Evolutionary conservation across 768 basidiomycete species (phyloP).

Genomic region (Lentinus tigrinus): DNA sequence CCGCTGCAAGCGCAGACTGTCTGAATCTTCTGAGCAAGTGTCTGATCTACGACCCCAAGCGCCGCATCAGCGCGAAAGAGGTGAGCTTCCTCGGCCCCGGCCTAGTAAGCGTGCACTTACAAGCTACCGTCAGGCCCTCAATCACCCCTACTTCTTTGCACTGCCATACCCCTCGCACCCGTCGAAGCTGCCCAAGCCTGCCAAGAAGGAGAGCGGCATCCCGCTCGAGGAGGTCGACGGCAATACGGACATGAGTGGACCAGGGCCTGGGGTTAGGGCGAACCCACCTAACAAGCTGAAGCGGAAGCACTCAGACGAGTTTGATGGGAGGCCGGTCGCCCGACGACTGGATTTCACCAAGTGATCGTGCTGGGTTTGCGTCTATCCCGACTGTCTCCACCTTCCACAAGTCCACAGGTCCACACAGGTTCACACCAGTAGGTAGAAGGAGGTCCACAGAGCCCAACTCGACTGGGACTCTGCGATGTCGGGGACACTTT

Average conservation of each 20-base stretch:
- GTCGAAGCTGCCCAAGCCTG: conserved; percentile 80
- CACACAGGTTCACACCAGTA: too few species aligned
- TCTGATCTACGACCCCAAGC: conserved; percentile 82
- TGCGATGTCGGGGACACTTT: neutral
- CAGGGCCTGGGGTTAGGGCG: conserved; percentile 54
- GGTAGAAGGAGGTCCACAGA: too few species aligned
- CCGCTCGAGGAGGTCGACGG: conserved; percentile 80
- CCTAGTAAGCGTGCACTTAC: neutral
- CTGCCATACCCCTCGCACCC: conserved; percentile 88
- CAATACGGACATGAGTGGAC: conserved; percentile 54
- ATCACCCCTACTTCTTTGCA: conserved; percentile 85
- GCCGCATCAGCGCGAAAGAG: conserved; percentile 76
- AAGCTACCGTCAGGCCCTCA: conserved; percentile 58
- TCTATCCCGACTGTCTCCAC: neutral
- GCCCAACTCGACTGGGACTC: too few species aligned
- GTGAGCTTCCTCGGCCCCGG: conserved; percentile 40
- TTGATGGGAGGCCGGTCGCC: conserved; percentile 52
- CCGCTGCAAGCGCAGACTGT: conserved; percentile 83
- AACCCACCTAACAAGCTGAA: conserved; percentile 57
- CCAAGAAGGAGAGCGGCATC: conserved; percentile 41
- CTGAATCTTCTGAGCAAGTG: conserved; percentile 80
- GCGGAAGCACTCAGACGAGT: conserved; percentile 64
- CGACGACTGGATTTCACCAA: conserved; percentile 70
- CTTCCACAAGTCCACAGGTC: too few species aligned
- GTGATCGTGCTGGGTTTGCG: neutral